These are phyloP conservation scores for Trametes coccinea DNA, from an alignment of 768 basidiomycete genomes.

Conservation along the genomic window DNA sequence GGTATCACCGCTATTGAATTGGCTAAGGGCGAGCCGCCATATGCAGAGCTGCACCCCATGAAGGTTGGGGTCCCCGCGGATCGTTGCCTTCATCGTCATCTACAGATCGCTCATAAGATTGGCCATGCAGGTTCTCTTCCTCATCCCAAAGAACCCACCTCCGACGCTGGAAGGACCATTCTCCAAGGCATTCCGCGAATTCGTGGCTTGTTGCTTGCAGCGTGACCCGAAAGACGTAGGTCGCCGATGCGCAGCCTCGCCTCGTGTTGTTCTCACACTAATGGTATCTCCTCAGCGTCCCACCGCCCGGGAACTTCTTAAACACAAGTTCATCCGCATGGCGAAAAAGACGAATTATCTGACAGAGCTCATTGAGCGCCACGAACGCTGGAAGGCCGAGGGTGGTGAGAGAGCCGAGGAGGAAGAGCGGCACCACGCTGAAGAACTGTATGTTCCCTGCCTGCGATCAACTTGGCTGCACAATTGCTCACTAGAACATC, in stretches of 20 bases:
- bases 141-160: slow-evolving; percentile 97
- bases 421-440: slow-evolving; percentile 58
- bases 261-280: not conserved
- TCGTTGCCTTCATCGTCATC: not conserved
- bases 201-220: slow-evolving; percentile 89
- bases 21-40: slow-evolving; percentile 97
- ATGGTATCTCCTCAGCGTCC: slow-evolving; percentile 63
- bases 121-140: slow-evolving; percentile 77
- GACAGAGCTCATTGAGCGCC: slow-evolving; percentile 93
- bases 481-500: not conserved
- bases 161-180: slow-evolving; percentile 89
- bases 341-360: slow-evolving; percentile 94
- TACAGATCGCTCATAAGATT: not conserved
- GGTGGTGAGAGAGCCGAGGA: slow-evolving; percentile 78
- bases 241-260: not conserved
- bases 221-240: slow-evolving; percentile 88
- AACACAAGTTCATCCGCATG: slow-evolving; percentile 93
- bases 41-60: slow-evolving; percentile 98
- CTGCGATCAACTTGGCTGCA: not conserved
- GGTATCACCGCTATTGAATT: slow-evolving; percentile 98
- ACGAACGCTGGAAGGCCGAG: slow-evolving; percentile 91
- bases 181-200: slow-evolving; percentile 91
- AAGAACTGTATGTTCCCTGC: slow-evolving; percentile 60
- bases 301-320: slow-evolving; percentile 90
- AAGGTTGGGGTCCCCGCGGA: slow-evolving; percentile 57